Evolutionary conservation across 192 early-diverging fungal genomes (phyloP).

Genomic region (Gigaspora rosea): DNA sequence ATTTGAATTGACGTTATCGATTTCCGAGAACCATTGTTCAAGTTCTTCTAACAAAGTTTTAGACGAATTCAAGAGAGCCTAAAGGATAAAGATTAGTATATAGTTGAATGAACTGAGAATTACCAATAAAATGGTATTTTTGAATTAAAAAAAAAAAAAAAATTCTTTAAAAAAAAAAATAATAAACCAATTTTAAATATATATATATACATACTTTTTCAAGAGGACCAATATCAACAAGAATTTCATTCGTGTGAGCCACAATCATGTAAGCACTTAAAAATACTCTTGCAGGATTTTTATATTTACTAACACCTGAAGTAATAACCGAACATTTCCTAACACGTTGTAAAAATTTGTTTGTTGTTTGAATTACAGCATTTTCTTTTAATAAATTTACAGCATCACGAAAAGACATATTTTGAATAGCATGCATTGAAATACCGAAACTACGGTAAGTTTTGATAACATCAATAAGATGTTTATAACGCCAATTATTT

Average conservation of each 20-base stretch:
- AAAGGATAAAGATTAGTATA: background rate
- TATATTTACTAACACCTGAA: conserved; percentile 33
- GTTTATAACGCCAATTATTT: conserved; percentile 21
- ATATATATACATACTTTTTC: conserved; percentile 51
- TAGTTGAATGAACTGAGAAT: too few species aligned
- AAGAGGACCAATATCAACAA: conserved; percentile 51
- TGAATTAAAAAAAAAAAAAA: too few species aligned
- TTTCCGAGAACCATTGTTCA: conserved; percentile 39
- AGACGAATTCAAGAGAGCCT: conserved; percentile 41
- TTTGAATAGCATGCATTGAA: background rate
- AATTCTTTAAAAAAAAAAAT: too few species aligned
- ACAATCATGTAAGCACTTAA: conserved; percentile 74
- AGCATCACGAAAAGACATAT: conserved; percentile 6
- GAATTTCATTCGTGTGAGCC: conserved; percentile 62
- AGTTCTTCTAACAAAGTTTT: conserved; percentile 39
- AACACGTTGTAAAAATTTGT: conserved; percentile 36
- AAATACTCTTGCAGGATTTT: conserved; percentile 66
- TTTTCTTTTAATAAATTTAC: conserved; percentile 22
- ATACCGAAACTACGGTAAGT: conserved; percentile 25
- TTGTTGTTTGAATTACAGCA: conserved; percentile 44
- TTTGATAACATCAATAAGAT: background rate
- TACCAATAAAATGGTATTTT: too few species aligned
- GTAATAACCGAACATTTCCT: conserved; percentile 31
- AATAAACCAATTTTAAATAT: too few species aligned
- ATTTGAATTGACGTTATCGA: conserved; percentile 16